Conservation (phyloP, 768 basidiomycete genomes). For the Lactarius pseudohatsudake region DNA sequence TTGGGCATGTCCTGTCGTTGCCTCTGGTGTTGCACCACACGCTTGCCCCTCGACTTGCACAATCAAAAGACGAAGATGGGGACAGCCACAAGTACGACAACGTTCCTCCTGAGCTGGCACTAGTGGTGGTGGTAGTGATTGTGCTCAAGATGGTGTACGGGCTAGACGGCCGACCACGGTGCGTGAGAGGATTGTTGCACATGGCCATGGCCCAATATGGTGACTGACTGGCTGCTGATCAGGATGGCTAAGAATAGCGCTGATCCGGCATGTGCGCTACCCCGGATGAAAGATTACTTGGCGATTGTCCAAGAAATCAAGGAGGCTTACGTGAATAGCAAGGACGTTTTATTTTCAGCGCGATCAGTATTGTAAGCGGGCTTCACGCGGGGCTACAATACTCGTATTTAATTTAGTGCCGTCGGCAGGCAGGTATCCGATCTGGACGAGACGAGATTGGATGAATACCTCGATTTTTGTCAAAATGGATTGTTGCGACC, state of each 20-base stretch:
- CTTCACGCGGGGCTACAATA: background rate
- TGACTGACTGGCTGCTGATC: constrained; percentile 42
- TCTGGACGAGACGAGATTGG: constrained; percentile 18
- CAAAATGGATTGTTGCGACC: constrained; percentile 15
- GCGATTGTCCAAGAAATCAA: constrained; percentile 18
- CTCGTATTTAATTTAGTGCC: background rate
- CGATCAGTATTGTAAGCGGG: constrained; percentile 23
- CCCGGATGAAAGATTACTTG: constrained; percentile 26
- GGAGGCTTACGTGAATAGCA: constrained; percentile 11
- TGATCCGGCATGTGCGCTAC: constrained; percentile 29
- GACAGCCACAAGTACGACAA: constrained; percentile 58
- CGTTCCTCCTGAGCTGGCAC: constrained; percentile 64
- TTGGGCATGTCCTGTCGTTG: constrained; percentile 55
- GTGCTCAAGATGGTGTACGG: constrained; percentile 87
- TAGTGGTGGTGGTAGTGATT: constrained; percentile 60
- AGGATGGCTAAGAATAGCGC: constrained; percentile 16
- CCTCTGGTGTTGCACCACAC: constrained; percentile 60
- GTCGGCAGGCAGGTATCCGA: constrained; percentile 18
- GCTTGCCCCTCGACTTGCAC: constrained; percentile 45
- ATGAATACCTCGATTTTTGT: constrained; percentile 27
- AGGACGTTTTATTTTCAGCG: constrained; percentile 24
- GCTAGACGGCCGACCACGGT: constrained; percentile 68
- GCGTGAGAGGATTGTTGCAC: background rate
- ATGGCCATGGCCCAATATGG: background rate
- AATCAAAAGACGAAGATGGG: constrained; percentile 41